Base-by-base conservation (phyloP, 495 filamentous ascomycete genomes). In the Podospora conica region DNA sequence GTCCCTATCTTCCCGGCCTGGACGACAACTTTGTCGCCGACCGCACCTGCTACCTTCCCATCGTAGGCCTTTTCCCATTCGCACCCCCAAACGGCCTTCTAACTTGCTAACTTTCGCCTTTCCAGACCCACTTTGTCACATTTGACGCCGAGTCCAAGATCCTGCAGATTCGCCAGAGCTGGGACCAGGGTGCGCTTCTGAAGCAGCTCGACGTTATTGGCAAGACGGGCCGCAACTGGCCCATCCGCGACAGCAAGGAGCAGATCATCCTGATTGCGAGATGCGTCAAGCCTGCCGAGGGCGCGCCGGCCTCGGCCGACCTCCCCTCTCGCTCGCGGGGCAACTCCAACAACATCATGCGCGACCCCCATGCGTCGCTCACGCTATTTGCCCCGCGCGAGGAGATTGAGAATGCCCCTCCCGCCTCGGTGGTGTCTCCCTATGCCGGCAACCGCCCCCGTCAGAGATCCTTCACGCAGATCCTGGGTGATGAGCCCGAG, bases 21-120 rank as follows among this genome's bases (percentile, higher is more conserved):
- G 95, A 98, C 66, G 93, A 98, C 81, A 97, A 97, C 79, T 96
- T 98, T 76, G 77, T 98, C 61, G 80, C 89, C 61, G 96, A 98
- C 76, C 88, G 88, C 67, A 86, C 86, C 68, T 91, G 91, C 57
- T 88, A 84, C 53, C 86, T 98, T 69, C 88, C 91, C 64, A 86
- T 95, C 82, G 93, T 97, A 85, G 72, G 88, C 81, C 59, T 28
- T 20, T 81, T 65, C 53, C 33, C 59, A n/a, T 28, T 31, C 27
- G 53, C 27, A 22, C 11, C 61, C 25, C 58, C 48, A 40, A 40
- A 40, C 15, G 15, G 18, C 40, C 1, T 8, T 8, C 18, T 18
- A n/a, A 7, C 8, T 48, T n/a, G 18, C 73, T 82, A 55, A 83
- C 76, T 67, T 64, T 31, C 56, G 63, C 63, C 63, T 58, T 59